phyloP scores from a whole-genome alignment of 2,329 filamentous ascomycete species.

The Colletotrichum godetiae region DNA sequence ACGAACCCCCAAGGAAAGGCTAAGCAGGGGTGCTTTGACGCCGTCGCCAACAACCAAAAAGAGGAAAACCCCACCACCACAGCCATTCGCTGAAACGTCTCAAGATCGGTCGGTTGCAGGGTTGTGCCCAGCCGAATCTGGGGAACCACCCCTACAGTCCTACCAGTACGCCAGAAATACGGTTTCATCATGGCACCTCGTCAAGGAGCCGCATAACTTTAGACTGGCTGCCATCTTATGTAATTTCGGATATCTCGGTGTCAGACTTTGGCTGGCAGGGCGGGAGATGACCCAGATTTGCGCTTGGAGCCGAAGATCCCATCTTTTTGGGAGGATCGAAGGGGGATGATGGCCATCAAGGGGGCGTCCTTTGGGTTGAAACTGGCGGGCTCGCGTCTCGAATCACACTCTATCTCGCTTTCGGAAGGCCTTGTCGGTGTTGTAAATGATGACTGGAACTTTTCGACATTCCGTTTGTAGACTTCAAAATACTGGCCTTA shows the following conservation, averaged over 20 bases:
- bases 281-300: conserved; percentile 25
- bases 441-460: too few relatives aligned
- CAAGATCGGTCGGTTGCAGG: conserved; percentile 27
- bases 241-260: conserved; percentile 3
- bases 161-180: not conserved
- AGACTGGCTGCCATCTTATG: conserved; percentile 13
- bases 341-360: not conserved
- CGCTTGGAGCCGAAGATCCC: conserved; percentile 19
- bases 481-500: too few relatives aligned
- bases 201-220: conserved; percentile 5
- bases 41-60: not conserved
- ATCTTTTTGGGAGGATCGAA: not conserved
- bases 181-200: conserved; percentile 7
- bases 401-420: not conserved
- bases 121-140: conserved; percentile 20
- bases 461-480: too few relatives aligned
- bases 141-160: not conserved
- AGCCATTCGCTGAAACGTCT: conserved; percentile 34
- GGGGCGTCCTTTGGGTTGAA: not conserved
- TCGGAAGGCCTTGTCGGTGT: not conserved
- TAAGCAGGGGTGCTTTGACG: not conserved
- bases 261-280: conserved; percentile 25
- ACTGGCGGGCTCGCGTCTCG: not conserved
- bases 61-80: conserved; percentile 1
- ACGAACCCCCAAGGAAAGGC: not conserved